These are phyloP conservation scores for Kluyveromyces sp. DNA, from an alignment of 1,139 yeast species.

Conservation along the genomic window DNA sequence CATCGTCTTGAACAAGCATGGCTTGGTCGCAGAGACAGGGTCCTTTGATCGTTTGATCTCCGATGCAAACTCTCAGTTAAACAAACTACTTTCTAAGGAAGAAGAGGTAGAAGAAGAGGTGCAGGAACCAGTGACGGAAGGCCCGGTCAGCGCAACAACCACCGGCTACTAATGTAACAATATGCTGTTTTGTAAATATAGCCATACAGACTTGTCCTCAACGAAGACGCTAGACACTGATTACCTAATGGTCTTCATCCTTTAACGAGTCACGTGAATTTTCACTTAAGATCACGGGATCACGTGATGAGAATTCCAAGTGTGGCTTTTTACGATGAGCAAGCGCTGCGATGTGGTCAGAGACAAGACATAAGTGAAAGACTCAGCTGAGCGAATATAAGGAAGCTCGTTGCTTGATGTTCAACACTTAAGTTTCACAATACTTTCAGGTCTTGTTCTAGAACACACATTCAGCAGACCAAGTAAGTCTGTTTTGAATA, in stretches of 20 bases:
- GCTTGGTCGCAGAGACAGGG: conserved; percentile 75
- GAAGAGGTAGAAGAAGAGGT: conserved; percentile 9
- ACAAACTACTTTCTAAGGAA: conserved; percentile 20
- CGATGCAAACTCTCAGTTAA: conserved; percentile 52
- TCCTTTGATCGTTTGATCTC: conserved; percentile 51
- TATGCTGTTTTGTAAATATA: not conserved
- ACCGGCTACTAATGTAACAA: too few relatives aligned
- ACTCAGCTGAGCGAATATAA: too few relatives aligned
- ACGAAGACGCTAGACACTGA: too few relatives aligned
- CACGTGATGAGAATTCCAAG: too few relatives aligned
- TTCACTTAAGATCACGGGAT: too few relatives aligned
- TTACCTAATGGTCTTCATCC: too few relatives aligned
- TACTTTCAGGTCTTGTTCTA: too few relatives aligned
- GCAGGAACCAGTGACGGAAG: not conserved
- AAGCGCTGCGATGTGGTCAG: not conserved
- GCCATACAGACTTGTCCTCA: not conserved
- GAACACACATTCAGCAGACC: too few relatives aligned
- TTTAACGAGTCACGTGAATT: not conserved
- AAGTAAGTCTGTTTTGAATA: too few relatives aligned
- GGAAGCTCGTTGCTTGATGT: too few relatives aligned
- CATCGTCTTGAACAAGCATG: conserved; percentile 63
- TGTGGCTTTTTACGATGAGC: not conserved
- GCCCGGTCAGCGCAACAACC: too few relatives aligned
- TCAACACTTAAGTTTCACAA: too few relatives aligned
- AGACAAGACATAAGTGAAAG: not conserved